A percentile compares a stretch with the other conserved stretches of the same genome.
Evolutionary conservation across 345 rosid genomes (phyloP).

Genomic region (Pistacia integerrima): DNA sequence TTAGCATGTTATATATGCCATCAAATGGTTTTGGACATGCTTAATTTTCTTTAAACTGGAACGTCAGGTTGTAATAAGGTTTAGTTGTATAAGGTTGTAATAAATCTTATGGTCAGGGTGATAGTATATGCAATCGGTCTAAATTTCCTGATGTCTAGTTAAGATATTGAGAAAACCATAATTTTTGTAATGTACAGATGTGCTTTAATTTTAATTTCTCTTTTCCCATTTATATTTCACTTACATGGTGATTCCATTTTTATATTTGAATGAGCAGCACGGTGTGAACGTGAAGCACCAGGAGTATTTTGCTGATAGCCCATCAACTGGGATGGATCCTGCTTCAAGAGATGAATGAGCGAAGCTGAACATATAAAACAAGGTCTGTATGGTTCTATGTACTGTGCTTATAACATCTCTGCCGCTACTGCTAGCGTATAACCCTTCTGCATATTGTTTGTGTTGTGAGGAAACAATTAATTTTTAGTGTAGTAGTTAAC

Average conservation of each 20-base stretch:
- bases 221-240: neutral
- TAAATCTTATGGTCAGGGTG: neutral
- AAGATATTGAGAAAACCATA: neutral
- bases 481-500: neutral
- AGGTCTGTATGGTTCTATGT: neutral
- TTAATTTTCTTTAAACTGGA: too few species aligned
- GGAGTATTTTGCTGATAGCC: slow-evolving; percentile 85
- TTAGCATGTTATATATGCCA: too few species aligned
- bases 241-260: slow-evolving; percentile 2
- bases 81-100: too few species aligned
- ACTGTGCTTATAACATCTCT: neutral
- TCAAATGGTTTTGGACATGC: neutral
- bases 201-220: too few species aligned
- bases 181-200: neutral
- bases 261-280: slow-evolving; percentile 49
- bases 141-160: neutral
- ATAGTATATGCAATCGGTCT: neutral
- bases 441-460: neutral
- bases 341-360: slow-evolving; percentile 31
- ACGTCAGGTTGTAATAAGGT: too few species aligned
- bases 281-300: slow-evolving; percentile 94
- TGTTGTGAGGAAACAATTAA: neutral
- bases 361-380: neutral
- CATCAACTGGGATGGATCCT: slow-evolving; percentile 67
- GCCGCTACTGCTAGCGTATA: neutral